Evolutionary conservation across 1,139 yeast genomes (phyloP).

Genomic region (Wickerhamomyces sp.): DNA sequence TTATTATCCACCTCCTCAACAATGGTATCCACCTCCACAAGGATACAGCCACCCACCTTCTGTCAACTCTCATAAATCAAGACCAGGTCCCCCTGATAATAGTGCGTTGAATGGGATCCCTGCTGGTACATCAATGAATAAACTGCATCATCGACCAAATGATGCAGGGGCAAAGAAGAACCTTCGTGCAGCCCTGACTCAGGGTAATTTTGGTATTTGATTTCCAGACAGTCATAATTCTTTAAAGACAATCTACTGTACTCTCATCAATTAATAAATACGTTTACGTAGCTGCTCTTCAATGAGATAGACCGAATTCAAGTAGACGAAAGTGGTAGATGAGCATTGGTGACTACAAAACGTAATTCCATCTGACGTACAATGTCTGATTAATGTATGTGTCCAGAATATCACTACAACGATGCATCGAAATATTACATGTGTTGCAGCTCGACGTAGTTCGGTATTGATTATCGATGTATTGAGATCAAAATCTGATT

Average conservation of each 20-base stretch:
- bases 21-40: slow-evolving; percentile 14
- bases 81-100: slow-evolving; percentile 14
- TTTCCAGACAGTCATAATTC: neutral
- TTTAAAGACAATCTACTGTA: too few species aligned
- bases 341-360: too few species aligned
- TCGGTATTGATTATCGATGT: too few species aligned
- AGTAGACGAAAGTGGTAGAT: too few species aligned
- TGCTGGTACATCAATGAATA: slow-evolving; percentile 13
- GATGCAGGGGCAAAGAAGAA: slow-evolving; percentile 18
- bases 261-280: too few species aligned
- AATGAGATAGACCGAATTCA: neutral
- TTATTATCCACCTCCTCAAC: slow-evolving; percentile 11
- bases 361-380: too few species aligned
- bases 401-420: too few species aligned
- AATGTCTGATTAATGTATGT: too few species aligned
- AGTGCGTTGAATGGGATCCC: slow-evolving; percentile 18
- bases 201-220: slow-evolving; percentile 26
- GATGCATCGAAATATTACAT: too few species aligned
- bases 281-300: neutral
- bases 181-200: slow-evolving; percentile 21
- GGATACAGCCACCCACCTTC: slow-evolving; percentile 11
- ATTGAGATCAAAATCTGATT: too few species aligned
- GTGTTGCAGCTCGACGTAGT: too few species aligned
- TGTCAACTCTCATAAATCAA: slow-evolving; percentile 4
- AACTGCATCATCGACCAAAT: slow-evolving; percentile 19